Conservation (phyloP, 257 asterid species). For the Datura wrightii region DNA sequence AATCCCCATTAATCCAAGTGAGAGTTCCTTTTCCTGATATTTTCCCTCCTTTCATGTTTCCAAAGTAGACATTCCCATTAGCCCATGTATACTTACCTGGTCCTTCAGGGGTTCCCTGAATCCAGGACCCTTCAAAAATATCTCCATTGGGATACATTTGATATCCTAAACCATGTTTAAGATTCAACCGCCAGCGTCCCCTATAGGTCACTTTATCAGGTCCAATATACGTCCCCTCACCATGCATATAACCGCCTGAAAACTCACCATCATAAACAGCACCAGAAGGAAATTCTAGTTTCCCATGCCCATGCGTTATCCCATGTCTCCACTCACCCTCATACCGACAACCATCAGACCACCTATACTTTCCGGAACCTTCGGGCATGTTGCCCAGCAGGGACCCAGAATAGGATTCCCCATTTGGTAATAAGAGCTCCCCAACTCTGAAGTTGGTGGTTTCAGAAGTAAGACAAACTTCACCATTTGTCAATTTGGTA, state of each 20-base stretch:
- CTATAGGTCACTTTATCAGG: constrained; percentile 58
- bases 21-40: constrained; percentile 96
- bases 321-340: constrained; percentile 97
- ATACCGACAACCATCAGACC: constrained; percentile 91
- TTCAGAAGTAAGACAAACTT: constrained; percentile 55
- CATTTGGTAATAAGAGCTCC: constrained; percentile 56
- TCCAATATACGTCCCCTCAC: constrained; percentile 69
- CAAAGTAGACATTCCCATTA: constrained; percentile 82
- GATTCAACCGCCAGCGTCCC: constrained; percentile 85
- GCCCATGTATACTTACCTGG: constrained; percentile 94
- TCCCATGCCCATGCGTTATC: constrained; percentile 89
- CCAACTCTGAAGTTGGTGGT: constrained; percentile 53
- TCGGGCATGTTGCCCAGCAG: constrained; percentile 72
- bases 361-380: constrained; percentile 72
- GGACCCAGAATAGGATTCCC: constrained; percentile 73
- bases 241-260: constrained; percentile 85
- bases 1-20: constrained; percentile 85
- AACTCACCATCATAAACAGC: constrained; percentile 90
- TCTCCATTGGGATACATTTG: constrained; percentile 82
- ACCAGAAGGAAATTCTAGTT: constrained; percentile 77
- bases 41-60: constrained; percentile 83
- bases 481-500: constrained; percentile 54
- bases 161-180: constrained; percentile 92
- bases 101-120: constrained; percentile 90
- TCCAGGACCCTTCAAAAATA: constrained; percentile 91